phyloP scores from a whole-genome alignment of 2,329 filamentous ascomycete species.

The Colletotrichum brevisporum region DNA sequence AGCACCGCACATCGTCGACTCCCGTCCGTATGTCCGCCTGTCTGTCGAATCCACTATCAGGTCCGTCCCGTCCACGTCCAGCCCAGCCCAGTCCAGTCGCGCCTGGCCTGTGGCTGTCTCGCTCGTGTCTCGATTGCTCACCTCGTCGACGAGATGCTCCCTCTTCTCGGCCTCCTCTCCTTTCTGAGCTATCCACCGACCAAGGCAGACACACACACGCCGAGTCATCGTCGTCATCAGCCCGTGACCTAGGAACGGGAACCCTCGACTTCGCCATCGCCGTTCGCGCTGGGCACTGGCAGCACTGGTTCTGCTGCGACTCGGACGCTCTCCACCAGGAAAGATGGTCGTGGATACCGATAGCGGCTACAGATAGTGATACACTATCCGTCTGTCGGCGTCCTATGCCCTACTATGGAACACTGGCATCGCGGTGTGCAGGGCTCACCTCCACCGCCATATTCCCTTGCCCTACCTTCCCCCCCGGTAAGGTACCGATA shows the following conservation, averaged over 20 bases:
- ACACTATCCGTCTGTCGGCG: too few species aligned
- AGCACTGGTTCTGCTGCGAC: constrained; percentile 11
- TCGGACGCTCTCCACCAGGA: constrained; percentile 20
- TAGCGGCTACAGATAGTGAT: too few species aligned
- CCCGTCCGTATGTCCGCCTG: too few species aligned
- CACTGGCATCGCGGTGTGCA: too few species aligned
- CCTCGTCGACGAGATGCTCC: neutral
- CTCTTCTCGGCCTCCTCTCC: constrained; percentile 3
- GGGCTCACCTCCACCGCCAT: too few species aligned
- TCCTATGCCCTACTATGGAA: too few species aligned
- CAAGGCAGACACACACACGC: constrained; percentile 8
- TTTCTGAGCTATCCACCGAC: neutral
- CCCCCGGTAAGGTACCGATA: neutral
- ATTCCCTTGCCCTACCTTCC: neutral
- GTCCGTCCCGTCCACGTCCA: neutral
- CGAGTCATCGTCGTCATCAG: neutral
- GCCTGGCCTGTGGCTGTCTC: neutral
- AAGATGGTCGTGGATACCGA: constrained; percentile 2
- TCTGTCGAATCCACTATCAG: too few species aligned
- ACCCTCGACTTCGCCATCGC: neutral
- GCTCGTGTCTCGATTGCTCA: neutral
- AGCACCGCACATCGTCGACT: neutral
- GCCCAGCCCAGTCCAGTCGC: neutral
- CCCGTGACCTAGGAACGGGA: constrained; percentile 3
- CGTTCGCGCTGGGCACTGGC: neutral